phyloP scores from a whole-genome alignment of 805 yeast genomes.

The Kockiozyma suomiensis region DNA sequence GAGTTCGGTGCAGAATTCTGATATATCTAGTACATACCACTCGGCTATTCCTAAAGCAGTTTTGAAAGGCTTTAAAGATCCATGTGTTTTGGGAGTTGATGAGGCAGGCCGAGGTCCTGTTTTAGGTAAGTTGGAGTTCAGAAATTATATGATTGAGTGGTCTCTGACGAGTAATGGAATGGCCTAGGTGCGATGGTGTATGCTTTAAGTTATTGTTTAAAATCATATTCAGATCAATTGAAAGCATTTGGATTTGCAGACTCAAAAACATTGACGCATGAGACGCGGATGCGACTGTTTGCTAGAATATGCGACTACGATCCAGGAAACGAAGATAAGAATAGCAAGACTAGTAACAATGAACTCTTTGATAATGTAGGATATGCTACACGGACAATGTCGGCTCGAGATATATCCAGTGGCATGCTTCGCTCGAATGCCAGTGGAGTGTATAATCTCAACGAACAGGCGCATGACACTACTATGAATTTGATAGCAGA shows the following conservation, averaged over 20 bases:
- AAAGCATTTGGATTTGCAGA: slow-evolving; percentile 84
- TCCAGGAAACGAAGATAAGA: not conserved
- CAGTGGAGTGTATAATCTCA: slow-evolving; percentile 68
- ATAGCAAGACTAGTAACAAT: slow-evolving; percentile 26
- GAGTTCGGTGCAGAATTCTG: slow-evolving; percentile 1
- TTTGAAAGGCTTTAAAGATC: slow-evolving; percentile 11
- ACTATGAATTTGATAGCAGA: slow-evolving; percentile 77
- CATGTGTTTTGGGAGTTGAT: slow-evolving; percentile 78
- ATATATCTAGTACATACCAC: slow-evolving; percentile 26
- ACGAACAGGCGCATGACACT: slow-evolving; percentile 95
- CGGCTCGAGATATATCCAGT: slow-evolving; percentile 81
- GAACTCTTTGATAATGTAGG: slow-evolving; percentile 67
- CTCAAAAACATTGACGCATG: slow-evolving; percentile 82
- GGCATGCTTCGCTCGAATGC: slow-evolving; percentile 76
- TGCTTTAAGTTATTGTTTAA: slow-evolving; percentile 77
- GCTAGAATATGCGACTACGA: slow-evolving; percentile 54
- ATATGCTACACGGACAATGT: slow-evolving; percentile 82
- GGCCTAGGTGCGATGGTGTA: slow-evolving; percentile 82
- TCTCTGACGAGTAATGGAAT: not conserved
- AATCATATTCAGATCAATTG: slow-evolving; percentile 52
- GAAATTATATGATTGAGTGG: not conserved
- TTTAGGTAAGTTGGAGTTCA: slow-evolving; percentile 53
- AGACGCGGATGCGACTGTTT: slow-evolving; percentile 64
- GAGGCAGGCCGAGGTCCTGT: slow-evolving; percentile 99
- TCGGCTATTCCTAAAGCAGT: slow-evolving; percentile 27